Evolutionary conservation across 2,329 filamentous ascomycete species (phyloP).

Genomic region (Fusarium verticillioides): DNA sequence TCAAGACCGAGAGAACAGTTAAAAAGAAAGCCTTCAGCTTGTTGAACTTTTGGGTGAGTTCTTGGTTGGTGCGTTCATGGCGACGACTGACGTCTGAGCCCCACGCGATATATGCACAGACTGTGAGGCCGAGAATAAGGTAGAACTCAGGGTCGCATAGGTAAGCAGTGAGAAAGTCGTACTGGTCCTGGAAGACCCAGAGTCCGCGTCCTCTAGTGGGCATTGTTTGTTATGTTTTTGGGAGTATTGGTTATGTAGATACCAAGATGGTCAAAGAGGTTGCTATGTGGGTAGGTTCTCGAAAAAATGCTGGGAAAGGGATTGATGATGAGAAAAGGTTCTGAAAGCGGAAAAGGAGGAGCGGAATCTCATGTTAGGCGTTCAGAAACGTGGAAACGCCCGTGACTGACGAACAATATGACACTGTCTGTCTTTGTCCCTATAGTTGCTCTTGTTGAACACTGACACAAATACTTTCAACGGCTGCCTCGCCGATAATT

Average conservation of each 20-base stretch:
- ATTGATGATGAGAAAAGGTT: rapidly evolving
- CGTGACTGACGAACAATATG: not conserved
- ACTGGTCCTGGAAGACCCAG: not conserved
- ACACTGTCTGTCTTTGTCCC: not conserved
- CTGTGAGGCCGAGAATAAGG: not conserved
- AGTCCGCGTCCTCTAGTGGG: not conserved
- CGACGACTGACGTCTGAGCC: rapidly evolving
- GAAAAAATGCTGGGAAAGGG: not conserved
- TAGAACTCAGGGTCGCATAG: not conserved
- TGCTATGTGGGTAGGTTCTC: not conserved
- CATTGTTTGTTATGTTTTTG: not conserved
- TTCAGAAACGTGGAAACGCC: not conserved
- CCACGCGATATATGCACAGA: not conserved
- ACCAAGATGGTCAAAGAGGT: rapidly evolving
- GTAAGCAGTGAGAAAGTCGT: not conserved
- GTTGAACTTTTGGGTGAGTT: not conserved
- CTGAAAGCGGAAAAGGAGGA: too few relatives aligned
- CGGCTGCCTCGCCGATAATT: not conserved
- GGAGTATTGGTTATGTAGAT: not conserved
- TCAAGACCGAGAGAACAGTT: rapidly evolving
- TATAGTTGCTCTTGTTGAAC: not conserved
- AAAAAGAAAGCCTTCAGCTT: not conserved
- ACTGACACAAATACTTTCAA: not conserved
- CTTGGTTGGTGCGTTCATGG: not conserved
- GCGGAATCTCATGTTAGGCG: not conserved